These are phyloP conservation scores for Stachybotrys elegans DNA, from an alignment of 2,329 filamentous ascomycete species.

Conservation along the genomic window DNA sequence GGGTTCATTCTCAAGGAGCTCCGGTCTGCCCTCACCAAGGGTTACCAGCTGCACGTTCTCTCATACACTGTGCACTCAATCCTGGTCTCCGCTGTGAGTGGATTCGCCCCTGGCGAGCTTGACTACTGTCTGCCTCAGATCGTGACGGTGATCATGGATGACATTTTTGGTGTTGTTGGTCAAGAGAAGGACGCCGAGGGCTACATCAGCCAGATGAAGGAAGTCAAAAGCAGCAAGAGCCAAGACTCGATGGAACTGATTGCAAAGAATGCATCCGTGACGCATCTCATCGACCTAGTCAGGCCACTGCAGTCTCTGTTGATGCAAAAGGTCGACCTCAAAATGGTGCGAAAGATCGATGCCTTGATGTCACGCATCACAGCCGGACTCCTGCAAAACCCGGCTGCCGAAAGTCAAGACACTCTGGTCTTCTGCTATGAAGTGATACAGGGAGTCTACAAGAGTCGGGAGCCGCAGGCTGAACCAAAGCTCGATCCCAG, in stretches of 20 bases:
- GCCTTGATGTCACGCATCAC: constrained; percentile 80
- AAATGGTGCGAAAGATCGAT: constrained; percentile 84
- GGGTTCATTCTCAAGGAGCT: constrained; percentile 93
- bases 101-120: constrained; percentile 74
- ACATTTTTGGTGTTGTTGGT: constrained; percentile 87
- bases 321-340: constrained; percentile 76
- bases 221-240: constrained; percentile 96
- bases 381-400: constrained; percentile 76
- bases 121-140: constrained; percentile 81
- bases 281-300: constrained; percentile 68
- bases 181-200: constrained; percentile 97
- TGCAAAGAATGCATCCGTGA: constrained; percentile 74
- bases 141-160: constrained; percentile 87
- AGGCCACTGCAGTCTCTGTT: constrained; percentile 74
- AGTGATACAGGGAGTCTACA: constrained; percentile 82
- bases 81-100: constrained; percentile 67
- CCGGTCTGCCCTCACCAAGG: constrained; percentile 72
- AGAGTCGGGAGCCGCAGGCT: constrained; percentile 47
- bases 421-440: constrained; percentile 94
- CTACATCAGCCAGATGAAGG: constrained; percentile 92
- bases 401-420: constrained; percentile 71
- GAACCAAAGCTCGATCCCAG: constrained; percentile 55
- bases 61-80: constrained; percentile 95
- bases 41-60: constrained; percentile 90
- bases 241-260: constrained; percentile 96